Evolutionary conservation across 495 filamentous ascomycete species (phyloP).

Genomic region (Parathielavia hyrcaniae): DNA sequence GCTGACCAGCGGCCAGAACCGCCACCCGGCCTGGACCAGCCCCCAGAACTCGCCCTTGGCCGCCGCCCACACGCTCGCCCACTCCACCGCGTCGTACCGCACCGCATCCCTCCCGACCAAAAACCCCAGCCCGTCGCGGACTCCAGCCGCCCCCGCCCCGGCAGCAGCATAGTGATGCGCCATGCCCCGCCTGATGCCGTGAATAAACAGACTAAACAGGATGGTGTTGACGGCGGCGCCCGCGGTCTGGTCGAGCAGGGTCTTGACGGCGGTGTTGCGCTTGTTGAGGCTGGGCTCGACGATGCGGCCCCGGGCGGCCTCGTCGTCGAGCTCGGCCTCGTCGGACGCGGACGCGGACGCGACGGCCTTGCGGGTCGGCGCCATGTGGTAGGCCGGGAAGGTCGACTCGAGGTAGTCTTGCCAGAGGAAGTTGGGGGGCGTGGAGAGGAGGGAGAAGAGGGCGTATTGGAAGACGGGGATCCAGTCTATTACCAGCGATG

Average conservation of each 20-base stretch:
- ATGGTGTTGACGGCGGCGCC: slow-evolving; percentile 72
- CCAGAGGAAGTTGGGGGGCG: slow-evolving; percentile 84
- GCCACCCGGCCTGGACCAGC: slow-evolving; percentile 67
- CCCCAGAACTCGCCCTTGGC: slow-evolving; percentile 56
- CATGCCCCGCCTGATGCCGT: slow-evolving; percentile 39
- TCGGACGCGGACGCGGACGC: slow-evolving; percentile 36
- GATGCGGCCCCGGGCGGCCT: slow-evolving; percentile 36
- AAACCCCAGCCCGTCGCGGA: slow-evolving; percentile 15
- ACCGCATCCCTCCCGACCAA: slow-evolving; percentile 24
- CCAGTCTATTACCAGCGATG: slow-evolving; percentile 50
- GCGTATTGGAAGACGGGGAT: slow-evolving; percentile 69
- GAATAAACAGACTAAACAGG: slow-evolving; percentile 54
- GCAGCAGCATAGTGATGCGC: slow-evolving; percentile 14
- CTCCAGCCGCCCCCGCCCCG: slow-evolving; percentile 16
- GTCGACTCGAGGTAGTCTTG: slow-evolving; percentile 48
- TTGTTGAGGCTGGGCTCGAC: slow-evolving; percentile 53
- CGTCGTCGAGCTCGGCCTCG: slow-evolving; percentile 40
- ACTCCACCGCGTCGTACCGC: slow-evolving; percentile 32
- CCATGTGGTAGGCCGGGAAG: slow-evolving; percentile 41
- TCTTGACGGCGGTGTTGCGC: slow-evolving; percentile 71
- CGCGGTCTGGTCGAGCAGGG: slow-evolving; percentile 73
- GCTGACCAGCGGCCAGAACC: slow-evolving; percentile 80
- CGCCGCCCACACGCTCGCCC: slow-evolving; percentile 28
- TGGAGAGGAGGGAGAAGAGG: slow-evolving; percentile 65
- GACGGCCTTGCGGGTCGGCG: slow-evolving; percentile 34